These are phyloP conservation scores for Aspergillus uvarum DNA, from an alignment of 2,329 filamentous ascomycete species.

Conservation along the genomic window DNA sequence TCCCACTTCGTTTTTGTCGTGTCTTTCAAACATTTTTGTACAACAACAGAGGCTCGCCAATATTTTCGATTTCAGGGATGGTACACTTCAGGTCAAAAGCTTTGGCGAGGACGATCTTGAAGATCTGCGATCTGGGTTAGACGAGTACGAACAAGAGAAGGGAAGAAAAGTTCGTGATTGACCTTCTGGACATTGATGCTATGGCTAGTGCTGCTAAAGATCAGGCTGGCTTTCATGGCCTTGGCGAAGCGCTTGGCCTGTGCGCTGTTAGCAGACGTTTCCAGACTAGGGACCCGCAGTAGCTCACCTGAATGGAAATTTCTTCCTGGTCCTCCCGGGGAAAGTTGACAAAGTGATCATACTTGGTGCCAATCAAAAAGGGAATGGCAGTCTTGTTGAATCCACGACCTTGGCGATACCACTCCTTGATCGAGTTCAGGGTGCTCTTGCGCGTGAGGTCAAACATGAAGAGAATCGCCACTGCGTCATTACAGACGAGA, in stretches of 20 bases:
- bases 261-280: slow-evolving; percentile 22
- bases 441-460: slow-evolving; percentile 97
- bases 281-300: background rate
- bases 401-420: slow-evolving; percentile 94
- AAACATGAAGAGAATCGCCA: slow-evolving; percentile 99
- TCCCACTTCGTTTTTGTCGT: slow-evolving; percentile 13
- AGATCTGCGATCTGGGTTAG: slow-evolving; percentile 66
- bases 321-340: slow-evolving; percentile 96
- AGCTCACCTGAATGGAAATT: slow-evolving; percentile 83
- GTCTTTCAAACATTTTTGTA: slow-evolving; percentile 62
- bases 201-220: slow-evolving; percentile 98
- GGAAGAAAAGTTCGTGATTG: slow-evolving; percentile 18
- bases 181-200: slow-evolving; percentile 99
- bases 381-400: slow-evolving; percentile 99
- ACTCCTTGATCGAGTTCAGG: slow-evolving; percentile 98
- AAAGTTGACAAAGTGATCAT: slow-evolving; percentile 99
- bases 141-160: background rate
- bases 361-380: slow-evolving; percentile 95
- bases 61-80: slow-evolving; percentile 97
- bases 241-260: slow-evolving; percentile 94
- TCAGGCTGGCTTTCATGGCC: slow-evolving; percentile 95
- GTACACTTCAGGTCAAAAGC: slow-evolving; percentile 98
- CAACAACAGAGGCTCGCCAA: slow-evolving; percentile 89
- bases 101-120: slow-evolving; percentile 98
- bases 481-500: slow-evolving; percentile 97